phyloP scores from a whole-genome alignment of 2,329 filamentous ascomycete genomes.

The Penicillium sp. region DNA sequence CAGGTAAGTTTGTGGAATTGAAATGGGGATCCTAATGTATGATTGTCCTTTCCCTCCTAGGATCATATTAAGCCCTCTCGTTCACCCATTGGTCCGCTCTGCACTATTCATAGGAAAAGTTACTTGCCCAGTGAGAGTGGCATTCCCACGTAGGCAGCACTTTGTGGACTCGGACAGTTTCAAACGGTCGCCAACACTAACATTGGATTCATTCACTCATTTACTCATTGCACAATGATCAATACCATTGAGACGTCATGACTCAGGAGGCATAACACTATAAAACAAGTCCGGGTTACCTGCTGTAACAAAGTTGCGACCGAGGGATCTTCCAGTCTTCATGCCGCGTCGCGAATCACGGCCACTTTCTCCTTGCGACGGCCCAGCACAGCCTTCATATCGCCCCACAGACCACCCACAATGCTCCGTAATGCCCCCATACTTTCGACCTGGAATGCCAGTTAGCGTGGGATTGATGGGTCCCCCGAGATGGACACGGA shows the following conservation, averaged over 20 bases:
- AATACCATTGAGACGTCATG: neutral
- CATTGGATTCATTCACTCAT: neutral
- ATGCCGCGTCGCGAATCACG: neutral
- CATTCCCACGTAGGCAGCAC: neutral
- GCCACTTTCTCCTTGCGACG: slow-evolving; percentile 3
- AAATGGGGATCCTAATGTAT: neutral
- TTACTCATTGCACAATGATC: neutral
- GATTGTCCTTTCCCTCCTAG: neutral
- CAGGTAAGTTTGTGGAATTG: neutral
- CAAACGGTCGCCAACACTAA: neutral
- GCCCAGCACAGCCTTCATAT: slow-evolving; percentile 17
- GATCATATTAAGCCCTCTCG: neutral
- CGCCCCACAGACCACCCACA: slow-evolving; percentile 23
- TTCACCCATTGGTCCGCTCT: neutral
- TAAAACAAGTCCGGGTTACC: neutral
- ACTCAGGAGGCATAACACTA: neutral
- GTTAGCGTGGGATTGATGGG: slow-evolving; percentile 6
- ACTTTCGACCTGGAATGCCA: slow-evolving; percentile 36
- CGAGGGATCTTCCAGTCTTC: neutral
- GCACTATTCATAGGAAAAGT: neutral
- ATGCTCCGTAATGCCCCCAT: slow-evolving; percentile 37
- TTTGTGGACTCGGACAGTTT: too few species aligned
- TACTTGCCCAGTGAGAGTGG: neutral
- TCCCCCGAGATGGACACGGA: neutral
- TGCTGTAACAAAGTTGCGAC: neutral